A percentile compares a stretch with the other conserved stretches of the same genome.
Conservation (phyloP, 768 basidiomycete species). For the Rhodotorula taiwanensis region DNA sequence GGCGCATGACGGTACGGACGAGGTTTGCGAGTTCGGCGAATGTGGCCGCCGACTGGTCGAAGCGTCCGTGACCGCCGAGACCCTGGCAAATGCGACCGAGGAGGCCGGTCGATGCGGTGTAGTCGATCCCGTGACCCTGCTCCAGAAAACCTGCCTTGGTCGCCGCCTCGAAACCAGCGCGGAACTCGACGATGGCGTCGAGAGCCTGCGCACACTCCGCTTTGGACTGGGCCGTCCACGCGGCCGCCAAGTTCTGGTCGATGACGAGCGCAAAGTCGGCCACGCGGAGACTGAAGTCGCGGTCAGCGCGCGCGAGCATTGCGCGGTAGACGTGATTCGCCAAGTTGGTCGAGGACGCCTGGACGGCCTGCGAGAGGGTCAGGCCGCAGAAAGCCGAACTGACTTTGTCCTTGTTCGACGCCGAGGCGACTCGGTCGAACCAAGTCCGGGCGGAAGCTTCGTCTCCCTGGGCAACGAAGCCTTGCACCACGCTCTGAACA, state of each 20-base stretch:
- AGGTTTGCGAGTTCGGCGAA: conserved; percentile 21
- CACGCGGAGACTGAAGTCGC: conserved; percentile 10
- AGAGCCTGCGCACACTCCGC: conserved; percentile 1
- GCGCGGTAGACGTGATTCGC: conserved; percentile 34
- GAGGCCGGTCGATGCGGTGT: conserved; percentile 23
- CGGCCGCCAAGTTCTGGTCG: conserved; percentile 26
- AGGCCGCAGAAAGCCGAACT: conserved; percentile 15
- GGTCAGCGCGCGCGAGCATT: conserved; percentile 13
- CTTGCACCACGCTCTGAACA: conserved; percentile 48
- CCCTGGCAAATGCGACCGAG: conserved; percentile 9
- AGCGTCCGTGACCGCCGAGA: conserved; percentile 5
- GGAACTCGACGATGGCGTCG: conserved; percentile 23
- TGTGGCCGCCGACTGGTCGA: not conserved
- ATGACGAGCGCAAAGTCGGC: conserved; percentile 27
- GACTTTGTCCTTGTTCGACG: not conserved
- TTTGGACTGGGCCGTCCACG: not conserved
- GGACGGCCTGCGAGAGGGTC: conserved; percentile 19
- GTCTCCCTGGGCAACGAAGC: conserved; percentile 51
- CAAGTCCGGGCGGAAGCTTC: conserved; percentile 59
- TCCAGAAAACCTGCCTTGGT: conserved; percentile 2
- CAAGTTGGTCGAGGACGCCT: not conserved
- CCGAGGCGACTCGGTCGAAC: conserved; percentile 42
- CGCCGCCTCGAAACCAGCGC: conserved; percentile 8
- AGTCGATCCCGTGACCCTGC: not conserved
- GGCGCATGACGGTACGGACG: conserved; percentile 27